phyloP scores from a whole-genome alignment of 768 basidiomycete genomes.

The Macrolepiota dolichaula region DNA sequence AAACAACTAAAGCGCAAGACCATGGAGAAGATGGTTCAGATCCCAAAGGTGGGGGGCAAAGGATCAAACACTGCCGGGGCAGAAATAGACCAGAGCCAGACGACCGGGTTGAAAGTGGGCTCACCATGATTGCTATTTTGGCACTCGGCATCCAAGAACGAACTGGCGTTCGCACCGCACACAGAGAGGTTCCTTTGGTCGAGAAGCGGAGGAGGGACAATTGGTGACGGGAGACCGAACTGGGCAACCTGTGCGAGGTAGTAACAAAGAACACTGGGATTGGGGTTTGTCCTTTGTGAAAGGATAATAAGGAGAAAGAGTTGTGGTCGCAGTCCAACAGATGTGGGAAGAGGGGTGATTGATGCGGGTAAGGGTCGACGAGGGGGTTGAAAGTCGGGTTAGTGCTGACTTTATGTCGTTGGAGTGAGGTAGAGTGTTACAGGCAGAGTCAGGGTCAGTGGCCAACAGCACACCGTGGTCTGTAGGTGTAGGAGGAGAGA shows the following conservation, averaged over 20 bases:
- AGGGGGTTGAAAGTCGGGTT: not conserved
- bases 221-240: not conserved
- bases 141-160: not conserved
- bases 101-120: not conserved
- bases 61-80: conserved; percentile 9
- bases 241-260: not conserved
- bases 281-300: not conserved
- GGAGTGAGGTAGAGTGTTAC: conserved; percentile 7
- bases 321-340: conserved; percentile 5
- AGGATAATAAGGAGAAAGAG: not conserved
- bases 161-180: not conserved
- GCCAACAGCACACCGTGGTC: not conserved
- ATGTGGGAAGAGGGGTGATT: conserved; percentile 10
- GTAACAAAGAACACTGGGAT: not conserved
- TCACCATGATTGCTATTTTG: not conserved
- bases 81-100: not conserved
- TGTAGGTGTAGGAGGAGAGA: not conserved
- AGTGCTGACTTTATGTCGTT: conserved; percentile 7
- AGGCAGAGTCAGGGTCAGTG: conserved; percentile 4
- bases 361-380: conserved; percentile 11
- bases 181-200: not conserved
- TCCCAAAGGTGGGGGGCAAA: not conserved
- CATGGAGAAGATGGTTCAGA: not conserved
- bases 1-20: not conserved
- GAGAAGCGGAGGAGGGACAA: not conserved